Evolutionary conservation across 495 filamentous ascomycete species (phyloP).

Genomic region (Penicillium ucsense): DNA sequence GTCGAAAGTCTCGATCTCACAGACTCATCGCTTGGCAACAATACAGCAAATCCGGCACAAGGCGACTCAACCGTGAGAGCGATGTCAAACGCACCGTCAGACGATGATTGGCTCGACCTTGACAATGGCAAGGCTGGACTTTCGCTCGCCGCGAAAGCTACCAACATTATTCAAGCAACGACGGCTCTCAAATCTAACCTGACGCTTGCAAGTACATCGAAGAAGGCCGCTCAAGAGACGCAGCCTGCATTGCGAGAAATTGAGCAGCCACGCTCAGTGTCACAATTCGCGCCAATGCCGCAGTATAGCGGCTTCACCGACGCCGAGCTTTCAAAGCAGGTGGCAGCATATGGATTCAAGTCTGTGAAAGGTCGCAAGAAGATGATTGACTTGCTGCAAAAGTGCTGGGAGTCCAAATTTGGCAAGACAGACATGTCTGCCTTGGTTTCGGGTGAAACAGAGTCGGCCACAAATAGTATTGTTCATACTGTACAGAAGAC

Average conservation of each 20-base stretch:
- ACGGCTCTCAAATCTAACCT: too few species aligned
- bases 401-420: constrained; percentile 57
- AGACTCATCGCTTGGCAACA: constrained; percentile 1
- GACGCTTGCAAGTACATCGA: too few species aligned
- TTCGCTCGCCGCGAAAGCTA: neutral
- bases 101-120: constrained; percentile 25
- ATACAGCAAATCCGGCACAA: neutral
- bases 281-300: constrained; percentile 34
- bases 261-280: neutral
- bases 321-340: constrained; percentile 49
- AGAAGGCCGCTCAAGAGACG: neutral
- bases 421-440: constrained; percentile 2
- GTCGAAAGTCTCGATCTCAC: constrained; percentile 46
- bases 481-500: too few species aligned
- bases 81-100: neutral
- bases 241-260: neutral
- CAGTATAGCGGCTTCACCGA: constrained; percentile 57
- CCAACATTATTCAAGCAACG: too few species aligned
- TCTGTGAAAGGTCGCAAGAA: constrained; percentile 55
- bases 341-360: constrained; percentile 66
- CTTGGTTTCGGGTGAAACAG: neutral
- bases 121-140: constrained; percentile 19
- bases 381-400: constrained; percentile 62
- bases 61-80: neutral
- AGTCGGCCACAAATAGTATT: too few species aligned